Evolutionary conservation across 2,329 filamentous ascomycete species (phyloP).

Genomic region (Monosporascus sp.): DNA sequence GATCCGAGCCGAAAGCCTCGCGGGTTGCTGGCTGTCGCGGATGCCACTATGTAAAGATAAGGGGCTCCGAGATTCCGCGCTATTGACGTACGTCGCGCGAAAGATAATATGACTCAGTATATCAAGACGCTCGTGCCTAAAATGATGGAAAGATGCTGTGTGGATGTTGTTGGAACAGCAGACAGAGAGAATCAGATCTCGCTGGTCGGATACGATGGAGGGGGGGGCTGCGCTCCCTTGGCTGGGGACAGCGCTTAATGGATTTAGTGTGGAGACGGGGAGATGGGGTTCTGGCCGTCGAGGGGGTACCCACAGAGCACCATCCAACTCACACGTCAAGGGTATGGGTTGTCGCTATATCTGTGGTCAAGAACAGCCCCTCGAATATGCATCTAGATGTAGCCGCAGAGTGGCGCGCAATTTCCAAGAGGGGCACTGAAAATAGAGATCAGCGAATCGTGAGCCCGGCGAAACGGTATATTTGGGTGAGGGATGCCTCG

Average conservation of each 20-base stretch:
- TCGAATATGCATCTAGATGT: not conserved
- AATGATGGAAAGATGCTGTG: not conserved
- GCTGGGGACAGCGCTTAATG: conserved; percentile 23
- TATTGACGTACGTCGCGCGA: not conserved
- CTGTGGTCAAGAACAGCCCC: too few species aligned
- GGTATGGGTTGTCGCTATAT: too few species aligned
- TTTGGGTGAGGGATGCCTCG: not conserved
- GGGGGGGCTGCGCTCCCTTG: conserved; percentile 12
- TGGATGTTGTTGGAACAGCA: not conserved
- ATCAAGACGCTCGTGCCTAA: not conserved
- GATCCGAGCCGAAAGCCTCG: conserved; percentile 11
- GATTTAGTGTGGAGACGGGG: conserved; percentile 19
- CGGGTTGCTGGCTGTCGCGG: not conserved
- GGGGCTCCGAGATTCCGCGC: not conserved
- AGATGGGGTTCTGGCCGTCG: conserved; percentile 14
- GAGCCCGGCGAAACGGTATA: not conserved
- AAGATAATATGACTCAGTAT: not conserved
- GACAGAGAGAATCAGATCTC: conserved; percentile 11
- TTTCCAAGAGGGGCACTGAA: not conserved
- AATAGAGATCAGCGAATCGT: not conserved
- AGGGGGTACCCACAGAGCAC: not conserved
- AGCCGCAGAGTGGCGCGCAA: not conserved
- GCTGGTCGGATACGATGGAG: conserved; percentile 4
- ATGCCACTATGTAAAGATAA: not conserved
- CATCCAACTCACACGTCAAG: too few species aligned